Percentiles rank a stretch among this genome's conserved stretches.
These are phyloP conservation scores for Boletus sp. DNA, from an alignment of 1,284 basidiomycete species.

Conservation along the genomic window DNA sequence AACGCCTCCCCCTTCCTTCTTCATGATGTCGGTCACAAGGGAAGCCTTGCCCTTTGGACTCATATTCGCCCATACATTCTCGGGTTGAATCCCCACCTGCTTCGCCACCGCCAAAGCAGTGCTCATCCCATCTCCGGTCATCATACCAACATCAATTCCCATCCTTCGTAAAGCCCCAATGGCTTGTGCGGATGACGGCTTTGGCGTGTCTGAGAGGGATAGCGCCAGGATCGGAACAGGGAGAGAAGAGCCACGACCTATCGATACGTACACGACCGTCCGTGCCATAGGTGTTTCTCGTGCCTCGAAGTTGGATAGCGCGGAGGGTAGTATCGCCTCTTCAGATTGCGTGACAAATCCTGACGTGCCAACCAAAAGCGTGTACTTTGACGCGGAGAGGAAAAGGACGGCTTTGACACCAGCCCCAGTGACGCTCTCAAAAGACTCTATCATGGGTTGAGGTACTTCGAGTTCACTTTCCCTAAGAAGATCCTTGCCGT, in stretches of 20 bases:
- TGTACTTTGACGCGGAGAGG: constrained; percentile 45
- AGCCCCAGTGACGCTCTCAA: constrained; percentile 86
- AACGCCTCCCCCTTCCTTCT: constrained; percentile 62
- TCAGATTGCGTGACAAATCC: constrained; percentile 60
- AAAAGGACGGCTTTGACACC: constrained; percentile 75
- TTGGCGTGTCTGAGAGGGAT: constrained; percentile 81
- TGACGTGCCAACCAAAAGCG: constrained; percentile 72
- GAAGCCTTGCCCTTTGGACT: constrained; percentile 91
- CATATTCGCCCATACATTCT: constrained; percentile 84
- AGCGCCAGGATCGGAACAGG: constrained; percentile 61
- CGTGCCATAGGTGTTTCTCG: constrained; percentile 70
- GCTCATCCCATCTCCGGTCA: constrained; percentile 83
- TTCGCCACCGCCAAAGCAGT: constrained; percentile 85
- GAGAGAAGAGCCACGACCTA: constrained; percentile 40
- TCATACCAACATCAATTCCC: constrained; percentile 88
- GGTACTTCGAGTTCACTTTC: constrained; percentile 36
- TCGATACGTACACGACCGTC: constrained; percentile 80
- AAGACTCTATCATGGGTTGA: constrained; percentile 52
- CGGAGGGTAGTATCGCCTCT: constrained; percentile 50
- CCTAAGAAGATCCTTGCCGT: constrained; percentile 67
- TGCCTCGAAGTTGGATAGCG: constrained; percentile 59
- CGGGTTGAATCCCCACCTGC: constrained; percentile 78
- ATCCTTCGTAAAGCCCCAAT: constrained; percentile 75
- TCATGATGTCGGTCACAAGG: constrained; percentile 75
- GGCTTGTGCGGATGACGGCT: constrained; percentile 77